Base-by-base conservation (phyloP, 2,329 filamentous ascomycete genomes). In the Stenocarpella maydis region DNA sequence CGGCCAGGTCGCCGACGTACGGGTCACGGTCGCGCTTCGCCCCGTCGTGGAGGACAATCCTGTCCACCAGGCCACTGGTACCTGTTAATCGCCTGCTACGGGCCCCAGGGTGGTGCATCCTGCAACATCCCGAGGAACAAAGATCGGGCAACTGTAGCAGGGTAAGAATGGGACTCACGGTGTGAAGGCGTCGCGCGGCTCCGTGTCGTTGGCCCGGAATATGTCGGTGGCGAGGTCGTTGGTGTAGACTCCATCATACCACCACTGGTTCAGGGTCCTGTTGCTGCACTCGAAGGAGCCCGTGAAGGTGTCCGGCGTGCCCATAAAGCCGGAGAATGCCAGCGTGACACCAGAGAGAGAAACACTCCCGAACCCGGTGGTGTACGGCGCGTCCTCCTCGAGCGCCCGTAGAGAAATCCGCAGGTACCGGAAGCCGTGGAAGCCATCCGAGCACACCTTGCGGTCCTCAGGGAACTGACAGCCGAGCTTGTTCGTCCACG, bases 241-340 rank as follows among this genome's bases (percentile, higher is more conserved):
- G 1, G 85, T 87, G 72, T 87, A 87, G 0, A 84, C 82, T 5
- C 80, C 83, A 71, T 86, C 84, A 71, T 81, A 87, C 84, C 84
- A 87, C 80, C 81, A 86, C 71, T 84, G 82, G 21, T 83, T 86
- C 9, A 87, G 73, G 19, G 82, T 72, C 5, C 77, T 72, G 69
- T 87, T 84, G 0, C 85, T 86, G 65, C 84, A 86, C 72, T 86
- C 82, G 65, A 87, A 87, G 78, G 80, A 84, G 3, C 85, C 85
- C 1, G 79, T 80, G 68, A 84, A 87, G 1, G 83, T 84, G 47
- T 84, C 81, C 0, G 83, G 77, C 0, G 82, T 85, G 28, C 85
- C 85, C 2, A 82, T 77, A 71, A 80, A 85, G 12, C 79, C 84
- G 0, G 81, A 82, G 72, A 80, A 84, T 26, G 80, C 78, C 4